Conservation (phyloP, 768 basidiomycete species). For the Lentinula boryana region DNA sequence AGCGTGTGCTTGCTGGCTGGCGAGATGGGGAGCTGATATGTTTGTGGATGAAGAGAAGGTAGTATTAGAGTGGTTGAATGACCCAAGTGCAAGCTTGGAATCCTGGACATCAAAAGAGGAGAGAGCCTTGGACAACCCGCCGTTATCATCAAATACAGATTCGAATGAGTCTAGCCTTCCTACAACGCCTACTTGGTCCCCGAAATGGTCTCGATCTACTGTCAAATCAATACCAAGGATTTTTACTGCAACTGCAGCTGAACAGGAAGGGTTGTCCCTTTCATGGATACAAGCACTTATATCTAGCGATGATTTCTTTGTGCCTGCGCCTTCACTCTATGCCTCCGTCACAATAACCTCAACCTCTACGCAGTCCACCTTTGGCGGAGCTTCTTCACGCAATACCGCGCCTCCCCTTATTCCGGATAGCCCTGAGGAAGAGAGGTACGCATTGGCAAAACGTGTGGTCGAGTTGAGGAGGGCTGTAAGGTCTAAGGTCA, state of each 20-base stretch:
- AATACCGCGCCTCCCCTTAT: background rate
- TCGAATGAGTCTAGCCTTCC: background rate
- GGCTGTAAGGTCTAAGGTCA: background rate
- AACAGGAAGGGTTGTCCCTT: constrained; percentile 60
- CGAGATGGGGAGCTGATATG: constrained; percentile 80
- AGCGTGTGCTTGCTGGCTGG: constrained; percentile 81
- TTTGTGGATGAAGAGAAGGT: constrained; percentile 53
- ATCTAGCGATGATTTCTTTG: constrained; percentile 75
- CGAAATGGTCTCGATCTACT: background rate
- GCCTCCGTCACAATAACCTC: background rate
- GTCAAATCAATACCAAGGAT: constrained; percentile 39
- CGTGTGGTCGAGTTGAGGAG: constrained; percentile 66
- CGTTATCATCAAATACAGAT: background rate
- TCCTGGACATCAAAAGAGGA: constrained; percentile 1
- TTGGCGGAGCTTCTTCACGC: background rate
- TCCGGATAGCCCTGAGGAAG: constrained; percentile 51
- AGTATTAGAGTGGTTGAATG: constrained; percentile 9
- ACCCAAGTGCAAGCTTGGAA: constrained; percentile 23
- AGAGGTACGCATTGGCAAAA: constrained; percentile 74
- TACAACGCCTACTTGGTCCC: constrained; percentile 10
- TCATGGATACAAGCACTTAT: constrained; percentile 70
- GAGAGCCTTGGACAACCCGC: background rate
- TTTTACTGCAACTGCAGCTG: constrained; percentile 39
- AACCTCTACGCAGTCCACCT: background rate
- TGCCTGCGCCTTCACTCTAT: constrained; percentile 19